phyloP scores from a whole-genome alignment of 73 alveolate genomes.

The Symbiodinium pilosum region DNA sequence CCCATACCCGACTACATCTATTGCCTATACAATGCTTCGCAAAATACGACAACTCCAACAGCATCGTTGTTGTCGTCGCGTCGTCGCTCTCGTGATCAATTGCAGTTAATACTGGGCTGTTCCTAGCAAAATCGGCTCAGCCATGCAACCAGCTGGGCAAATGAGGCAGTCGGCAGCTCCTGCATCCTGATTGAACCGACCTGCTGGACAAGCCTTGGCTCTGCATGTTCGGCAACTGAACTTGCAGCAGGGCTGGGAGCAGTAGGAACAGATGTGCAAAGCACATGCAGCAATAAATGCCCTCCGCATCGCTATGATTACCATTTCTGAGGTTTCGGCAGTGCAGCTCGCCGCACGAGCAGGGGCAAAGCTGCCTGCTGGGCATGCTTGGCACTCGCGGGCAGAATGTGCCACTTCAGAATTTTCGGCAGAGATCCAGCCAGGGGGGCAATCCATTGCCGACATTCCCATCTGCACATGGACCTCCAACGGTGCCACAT shows the following conservation, averaged over 20 bases:
- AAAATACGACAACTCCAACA: no score
- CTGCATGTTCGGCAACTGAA: neutral
- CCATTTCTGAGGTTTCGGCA: neutral
- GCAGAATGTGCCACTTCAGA: neutral
- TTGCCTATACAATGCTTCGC: no score
- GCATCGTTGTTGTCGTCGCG: no score
- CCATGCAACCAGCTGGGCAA: neutral
- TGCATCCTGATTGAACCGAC: neutral
- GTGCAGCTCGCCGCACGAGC: neutral
- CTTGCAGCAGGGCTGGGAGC: slow-evolving; percentile 8
- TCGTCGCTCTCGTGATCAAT: no score
- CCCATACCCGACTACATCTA: no score
- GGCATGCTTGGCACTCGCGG: slow-evolving; percentile 49
- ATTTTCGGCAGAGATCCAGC: neutral
- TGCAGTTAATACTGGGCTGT: no score
- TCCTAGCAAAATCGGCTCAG: no score
- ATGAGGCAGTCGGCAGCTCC: neutral
- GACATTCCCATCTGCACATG: neutral
- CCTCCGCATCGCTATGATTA: no score
- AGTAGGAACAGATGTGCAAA: no score
- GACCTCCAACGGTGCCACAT: neutral
- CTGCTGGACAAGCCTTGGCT: neutral
- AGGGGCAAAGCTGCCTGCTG: neutral
- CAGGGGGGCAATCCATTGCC: neutral
- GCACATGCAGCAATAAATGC: no score